Percentiles rank a stretch among this genome's conserved stretches.
Conservation (phyloP, 176 grass and related monocot species). For the Dendrocalamus sinicus region DNA sequence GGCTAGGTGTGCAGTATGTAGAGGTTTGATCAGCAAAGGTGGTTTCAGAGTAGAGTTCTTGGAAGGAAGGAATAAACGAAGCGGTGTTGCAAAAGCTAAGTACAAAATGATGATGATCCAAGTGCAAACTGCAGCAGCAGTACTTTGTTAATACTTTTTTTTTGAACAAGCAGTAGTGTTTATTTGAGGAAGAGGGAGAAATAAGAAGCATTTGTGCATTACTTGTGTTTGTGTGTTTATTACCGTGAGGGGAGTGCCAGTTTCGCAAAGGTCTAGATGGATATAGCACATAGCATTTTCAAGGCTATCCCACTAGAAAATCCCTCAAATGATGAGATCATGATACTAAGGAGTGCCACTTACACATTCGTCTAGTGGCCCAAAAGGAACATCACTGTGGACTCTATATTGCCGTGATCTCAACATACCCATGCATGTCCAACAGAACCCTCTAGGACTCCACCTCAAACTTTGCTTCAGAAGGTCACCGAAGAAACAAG, state of each 20-base stretch:
- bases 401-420: too few relatives aligned
- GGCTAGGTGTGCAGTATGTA: not conserved
- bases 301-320: too few relatives aligned
- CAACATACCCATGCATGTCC: too few relatives aligned
- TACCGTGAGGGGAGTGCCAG: not conserved
- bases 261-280: too few relatives aligned
- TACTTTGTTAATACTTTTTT: not conserved
- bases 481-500: too few relatives aligned
- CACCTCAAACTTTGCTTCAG: too few relatives aligned
- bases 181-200: not conserved
- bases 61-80: not conserved
- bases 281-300: too few relatives aligned
- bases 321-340: too few relatives aligned
- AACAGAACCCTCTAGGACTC: too few relatives aligned
- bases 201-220: not conserved
- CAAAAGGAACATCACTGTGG: too few relatives aligned
- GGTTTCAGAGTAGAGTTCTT: not conserved
- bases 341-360: too few relatives aligned
- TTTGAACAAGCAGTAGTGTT: not conserved
- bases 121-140: not conserved
- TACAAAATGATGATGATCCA: not conserved
- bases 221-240: not conserved
- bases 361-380: too few relatives aligned
- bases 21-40: slow-evolving; percentile 4
- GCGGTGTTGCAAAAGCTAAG: not conserved